Percentiles rank a stretch among this genome's conserved stretches.
Evolutionary conservation across 2,329 filamentous ascomycete species (phyloP).

Genomic region (Ambrosiella cleistominuta): DNA sequence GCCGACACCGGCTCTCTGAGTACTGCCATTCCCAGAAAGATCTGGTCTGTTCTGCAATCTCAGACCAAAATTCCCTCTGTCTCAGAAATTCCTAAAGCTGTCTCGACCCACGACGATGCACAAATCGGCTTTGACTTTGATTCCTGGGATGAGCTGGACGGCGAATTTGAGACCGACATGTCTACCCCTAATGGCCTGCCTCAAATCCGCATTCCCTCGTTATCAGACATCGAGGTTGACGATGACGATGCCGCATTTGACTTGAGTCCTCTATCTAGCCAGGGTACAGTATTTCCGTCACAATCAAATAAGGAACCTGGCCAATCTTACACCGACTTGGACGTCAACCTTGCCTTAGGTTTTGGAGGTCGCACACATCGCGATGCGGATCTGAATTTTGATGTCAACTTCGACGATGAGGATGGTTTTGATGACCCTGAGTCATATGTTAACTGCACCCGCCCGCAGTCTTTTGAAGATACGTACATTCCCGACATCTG

Average conservation of each 20-base stretch:
- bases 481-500: slow-evolving; percentile 6
- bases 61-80: slow-evolving; percentile 6
- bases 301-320: background rate
- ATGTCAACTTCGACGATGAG: slow-evolving; percentile 8
- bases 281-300: slow-evolving; percentile 1
- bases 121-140: slow-evolving; percentile 1
- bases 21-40: slow-evolving; percentile 4
- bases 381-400: slow-evolving; percentile 6
- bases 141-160: slow-evolving; percentile 5
- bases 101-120: background rate
- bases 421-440: slow-evolving; percentile 1
- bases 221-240: slow-evolving; percentile 11
- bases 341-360: slow-evolving; percentile 1
- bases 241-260: slow-evolving; percentile 1
- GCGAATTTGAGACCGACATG: background rate
- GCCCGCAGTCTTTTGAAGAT: slow-evolving; percentile 4
- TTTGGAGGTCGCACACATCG: slow-evolving; percentile 2
- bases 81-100: background rate
- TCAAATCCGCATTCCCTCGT: background rate
- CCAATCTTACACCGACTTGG: slow-evolving; percentile 1
- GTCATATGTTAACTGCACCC: slow-evolving; percentile 2
- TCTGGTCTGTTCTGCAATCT: slow-evolving; percentile 11
- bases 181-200: background rate
- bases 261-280: background rate
- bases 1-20: background rate